Conservation (phyloP, 192 early-diverging fungal species). For the Chytriomyces sp. region DNA sequence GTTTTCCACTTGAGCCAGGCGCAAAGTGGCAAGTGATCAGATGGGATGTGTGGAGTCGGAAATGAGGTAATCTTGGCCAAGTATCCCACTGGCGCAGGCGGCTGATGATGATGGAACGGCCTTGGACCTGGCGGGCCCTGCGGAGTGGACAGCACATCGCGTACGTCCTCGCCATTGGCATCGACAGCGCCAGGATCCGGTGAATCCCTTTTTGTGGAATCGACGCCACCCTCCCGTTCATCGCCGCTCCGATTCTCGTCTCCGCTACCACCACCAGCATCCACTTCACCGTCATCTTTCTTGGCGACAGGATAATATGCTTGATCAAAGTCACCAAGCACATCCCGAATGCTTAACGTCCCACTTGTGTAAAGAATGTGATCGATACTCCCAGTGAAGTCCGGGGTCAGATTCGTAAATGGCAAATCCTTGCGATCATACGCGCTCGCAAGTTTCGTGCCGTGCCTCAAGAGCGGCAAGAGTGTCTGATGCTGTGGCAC, state of each 20-base stretch:
- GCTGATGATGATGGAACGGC: constrained; percentile 29
- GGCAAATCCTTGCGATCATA: constrained; percentile 43
- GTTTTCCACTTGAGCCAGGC: constrained; percentile 37
- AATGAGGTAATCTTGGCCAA: constrained; percentile 19
- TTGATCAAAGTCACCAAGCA: constrained; percentile 40
- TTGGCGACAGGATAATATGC: constrained; percentile 10
- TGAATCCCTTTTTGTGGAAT: neutral
- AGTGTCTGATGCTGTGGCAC: constrained; percentile 14
- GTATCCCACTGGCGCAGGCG: constrained; percentile 21
- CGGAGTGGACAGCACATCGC: neutral
- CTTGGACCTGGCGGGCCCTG: neutral
- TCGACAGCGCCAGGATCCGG: neutral
- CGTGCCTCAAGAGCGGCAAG: constrained; percentile 24
- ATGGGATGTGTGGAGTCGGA: constrained; percentile 22
- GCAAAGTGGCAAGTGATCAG: constrained; percentile 25
- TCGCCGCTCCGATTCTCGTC: too few relatives aligned
- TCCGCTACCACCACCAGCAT: neutral
- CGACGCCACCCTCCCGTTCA: neutral
- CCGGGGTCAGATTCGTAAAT: constrained; percentile 50
- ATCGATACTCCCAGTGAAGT: constrained; percentile 49
- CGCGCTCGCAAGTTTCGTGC: constrained; percentile 34
- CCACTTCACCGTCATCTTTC: neutral
- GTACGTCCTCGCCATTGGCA: neutral
- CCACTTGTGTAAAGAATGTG: constrained; percentile 51
- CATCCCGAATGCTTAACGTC: constrained; percentile 44